These are phyloP conservation scores for Russula sp. DNA, from an alignment of 768 basidiomycete genomes.

Conservation along the genomic window DNA sequence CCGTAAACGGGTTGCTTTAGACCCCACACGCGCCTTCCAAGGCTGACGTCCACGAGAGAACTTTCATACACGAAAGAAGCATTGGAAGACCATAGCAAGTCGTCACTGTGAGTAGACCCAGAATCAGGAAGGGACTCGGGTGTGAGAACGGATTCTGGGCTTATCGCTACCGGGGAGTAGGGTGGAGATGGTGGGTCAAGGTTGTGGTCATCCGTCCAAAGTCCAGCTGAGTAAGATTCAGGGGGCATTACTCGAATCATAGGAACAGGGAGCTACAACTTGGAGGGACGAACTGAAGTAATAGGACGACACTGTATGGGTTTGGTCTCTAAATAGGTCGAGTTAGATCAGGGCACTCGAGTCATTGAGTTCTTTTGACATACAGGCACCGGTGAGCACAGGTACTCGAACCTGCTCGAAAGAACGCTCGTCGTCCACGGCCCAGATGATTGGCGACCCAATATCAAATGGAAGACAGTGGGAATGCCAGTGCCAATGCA, in stretches of 20 bases:
- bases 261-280: neutral
- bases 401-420: too few species aligned
- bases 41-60: constrained; percentile 34
- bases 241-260: neutral
- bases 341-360: too few species aligned
- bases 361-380: too few species aligned
- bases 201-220: neutral
- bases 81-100: neutral
- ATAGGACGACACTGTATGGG: too few species aligned
- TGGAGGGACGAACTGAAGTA: neutral
- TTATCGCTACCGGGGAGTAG: neutral
- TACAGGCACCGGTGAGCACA: too few species aligned
- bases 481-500: too few species aligned
- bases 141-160: constrained; percentile 1
- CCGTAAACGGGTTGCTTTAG: constrained; percentile 38
- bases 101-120: neutral
- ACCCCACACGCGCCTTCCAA: constrained; percentile 36
- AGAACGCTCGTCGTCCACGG: too few species aligned
- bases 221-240: neutral
- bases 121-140: neutral
- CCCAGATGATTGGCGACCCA: too few species aligned
- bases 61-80: constrained; percentile 28
- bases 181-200: constrained; percentile 4
- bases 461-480: too few species aligned
- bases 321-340: too few species aligned